A percentile compares a stretch with the other conserved stretches of the same genome.
These are phyloP conservation scores for Globisporangium barbulae DNA, from an alignment of 352 stramenopile genomes.

Conservation along the genomic window DNA sequence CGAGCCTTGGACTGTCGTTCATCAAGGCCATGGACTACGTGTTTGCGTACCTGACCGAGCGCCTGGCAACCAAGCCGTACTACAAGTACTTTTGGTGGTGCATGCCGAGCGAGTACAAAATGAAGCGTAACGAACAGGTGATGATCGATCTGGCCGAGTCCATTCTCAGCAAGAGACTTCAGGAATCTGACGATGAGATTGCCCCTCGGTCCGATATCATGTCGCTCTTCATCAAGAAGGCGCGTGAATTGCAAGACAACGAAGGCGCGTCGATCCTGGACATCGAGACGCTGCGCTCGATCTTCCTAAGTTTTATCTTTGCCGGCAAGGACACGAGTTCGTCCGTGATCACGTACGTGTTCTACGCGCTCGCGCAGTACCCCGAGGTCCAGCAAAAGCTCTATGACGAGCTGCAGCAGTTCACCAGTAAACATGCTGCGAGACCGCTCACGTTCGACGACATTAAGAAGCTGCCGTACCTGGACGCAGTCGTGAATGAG, in stretches of 20 bases:
- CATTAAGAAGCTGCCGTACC: constrained; percentile 57
- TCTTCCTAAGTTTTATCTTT: constrained; percentile 4
- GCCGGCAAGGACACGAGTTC: neutral
- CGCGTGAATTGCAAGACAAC: constrained; percentile 20
- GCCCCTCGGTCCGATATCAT: constrained; percentile 38
- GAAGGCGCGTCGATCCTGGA: neutral
- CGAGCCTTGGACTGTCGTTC: neutral
- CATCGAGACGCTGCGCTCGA: constrained; percentile 5
- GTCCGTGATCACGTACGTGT: constrained; percentile 16
- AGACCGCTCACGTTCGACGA: constrained; percentile 34
- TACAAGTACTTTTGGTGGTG: constrained; percentile 54
- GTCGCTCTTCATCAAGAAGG: constrained; percentile 53
- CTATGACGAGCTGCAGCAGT: constrained; percentile 29
- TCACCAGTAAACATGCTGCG: neutral
- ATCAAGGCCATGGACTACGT: constrained; percentile 2
- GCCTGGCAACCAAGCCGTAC: constrained; percentile 33
- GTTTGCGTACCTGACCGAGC: constrained; percentile 2
- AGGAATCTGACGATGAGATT: constrained; percentile 29
- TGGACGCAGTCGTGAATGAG: constrained; percentile 72
- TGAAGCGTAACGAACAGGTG: constrained; percentile 21
- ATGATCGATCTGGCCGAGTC: constrained; percentile 38
- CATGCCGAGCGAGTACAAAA: constrained; percentile 53
- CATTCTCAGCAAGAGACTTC: constrained; percentile 34
- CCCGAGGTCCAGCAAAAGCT: constrained; percentile 48
- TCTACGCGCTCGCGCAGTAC: constrained; percentile 67